phyloP scores from a whole-genome alignment of 2,329 filamentous ascomycete species.

The Trichoderma asperellum region DNA sequence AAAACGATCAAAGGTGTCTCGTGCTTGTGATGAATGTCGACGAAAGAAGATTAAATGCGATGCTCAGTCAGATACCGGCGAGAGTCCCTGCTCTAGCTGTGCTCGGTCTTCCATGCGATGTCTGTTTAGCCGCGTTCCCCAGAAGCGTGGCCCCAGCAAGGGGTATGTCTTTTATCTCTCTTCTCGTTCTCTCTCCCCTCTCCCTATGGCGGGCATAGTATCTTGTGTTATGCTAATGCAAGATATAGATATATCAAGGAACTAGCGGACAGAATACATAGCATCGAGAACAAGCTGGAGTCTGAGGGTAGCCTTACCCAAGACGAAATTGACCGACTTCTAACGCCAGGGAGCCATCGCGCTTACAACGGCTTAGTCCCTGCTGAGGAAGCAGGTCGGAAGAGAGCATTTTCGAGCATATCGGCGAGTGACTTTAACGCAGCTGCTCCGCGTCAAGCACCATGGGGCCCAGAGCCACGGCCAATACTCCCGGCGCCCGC shows the following conservation, averaged over 20 bases:
- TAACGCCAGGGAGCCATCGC: constrained; percentile 42
- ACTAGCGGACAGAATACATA: constrained; percentile 80
- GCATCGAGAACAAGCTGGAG: constrained; percentile 77
- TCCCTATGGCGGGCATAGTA: not conserved
- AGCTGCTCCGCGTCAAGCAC: constrained; percentile 48
- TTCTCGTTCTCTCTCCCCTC: not conserved
- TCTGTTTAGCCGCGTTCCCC: constrained; percentile 83
- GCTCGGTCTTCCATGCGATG: constrained; percentile 75
- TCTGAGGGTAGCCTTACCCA: constrained; percentile 51
- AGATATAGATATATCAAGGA: constrained; percentile 80
- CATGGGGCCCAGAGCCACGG: constrained; percentile 55
- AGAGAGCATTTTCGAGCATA: constrained; percentile 55
- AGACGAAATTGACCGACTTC: constrained; percentile 52
- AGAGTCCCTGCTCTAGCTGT: constrained; percentile 80
- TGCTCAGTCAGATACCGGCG: constrained; percentile 72
- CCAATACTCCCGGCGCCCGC: constrained; percentile 48
- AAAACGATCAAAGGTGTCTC: constrained; percentile 83
- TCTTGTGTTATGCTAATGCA: constrained; percentile 19
- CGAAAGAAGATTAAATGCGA: constrained; percentile 92
- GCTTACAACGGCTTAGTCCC: constrained; percentile 37
- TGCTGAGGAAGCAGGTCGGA: constrained; percentile 43
- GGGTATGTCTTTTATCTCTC: constrained; percentile 54
- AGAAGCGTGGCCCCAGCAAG: constrained; percentile 89
- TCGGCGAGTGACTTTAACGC: constrained; percentile 48
- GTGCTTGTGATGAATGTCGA: constrained; percentile 86